These are phyloP conservation scores for Bryoglossum gracile DNA, from an alignment of 495 filamentous ascomycete genomes.

Conservation along the genomic window DNA sequence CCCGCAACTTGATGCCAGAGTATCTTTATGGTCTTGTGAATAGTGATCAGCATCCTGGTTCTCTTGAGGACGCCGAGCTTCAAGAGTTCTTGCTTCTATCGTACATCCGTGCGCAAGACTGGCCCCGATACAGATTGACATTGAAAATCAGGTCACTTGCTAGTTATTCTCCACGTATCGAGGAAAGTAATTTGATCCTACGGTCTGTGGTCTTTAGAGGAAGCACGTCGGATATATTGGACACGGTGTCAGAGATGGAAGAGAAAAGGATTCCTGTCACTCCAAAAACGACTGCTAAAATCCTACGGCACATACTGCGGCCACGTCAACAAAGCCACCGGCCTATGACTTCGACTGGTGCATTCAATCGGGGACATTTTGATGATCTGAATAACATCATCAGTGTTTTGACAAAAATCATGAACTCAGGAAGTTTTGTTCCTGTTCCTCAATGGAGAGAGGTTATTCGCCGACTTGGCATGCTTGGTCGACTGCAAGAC, in stretches of 20 bases:
- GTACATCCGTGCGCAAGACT: slow-evolving; percentile 42
- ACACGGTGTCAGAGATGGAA: slow-evolving; percentile 27
- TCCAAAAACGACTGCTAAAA: slow-evolving; percentile 1
- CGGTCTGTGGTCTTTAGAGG: slow-evolving; percentile 26
- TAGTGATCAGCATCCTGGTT: slow-evolving; percentile 70
- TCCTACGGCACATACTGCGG: slow-evolving; percentile 10
- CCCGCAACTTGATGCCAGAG: slow-evolving; percentile 43
- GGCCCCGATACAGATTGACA: slow-evolving; percentile 43
- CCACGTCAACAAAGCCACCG: slow-evolving; percentile 8
- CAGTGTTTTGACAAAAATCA: slow-evolving; percentile 28
- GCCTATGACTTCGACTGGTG: not conserved
- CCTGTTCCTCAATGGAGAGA: slow-evolving; percentile 37
- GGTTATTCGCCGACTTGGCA: slow-evolving; percentile 41
- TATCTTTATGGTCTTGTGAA: slow-evolving; percentile 52
- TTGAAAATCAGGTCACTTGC: slow-evolving; percentile 32
- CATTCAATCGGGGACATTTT: too few species aligned
- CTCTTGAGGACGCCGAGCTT: slow-evolving; percentile 53
- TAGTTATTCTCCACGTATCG: slow-evolving; percentile 5
- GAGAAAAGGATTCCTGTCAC: slow-evolving; percentile 11
- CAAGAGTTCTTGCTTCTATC: slow-evolving; percentile 50
- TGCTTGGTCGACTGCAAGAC: slow-evolving; percentile 35
- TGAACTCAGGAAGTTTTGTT: slow-evolving; percentile 29
- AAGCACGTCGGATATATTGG: slow-evolving; percentile 13
- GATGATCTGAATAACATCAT: slow-evolving; percentile 27
- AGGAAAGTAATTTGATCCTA: slow-evolving; percentile 34